phyloP scores from a whole-genome alignment of 2,329 filamentous ascomycete species.

The Falciphora oryzae region DNA sequence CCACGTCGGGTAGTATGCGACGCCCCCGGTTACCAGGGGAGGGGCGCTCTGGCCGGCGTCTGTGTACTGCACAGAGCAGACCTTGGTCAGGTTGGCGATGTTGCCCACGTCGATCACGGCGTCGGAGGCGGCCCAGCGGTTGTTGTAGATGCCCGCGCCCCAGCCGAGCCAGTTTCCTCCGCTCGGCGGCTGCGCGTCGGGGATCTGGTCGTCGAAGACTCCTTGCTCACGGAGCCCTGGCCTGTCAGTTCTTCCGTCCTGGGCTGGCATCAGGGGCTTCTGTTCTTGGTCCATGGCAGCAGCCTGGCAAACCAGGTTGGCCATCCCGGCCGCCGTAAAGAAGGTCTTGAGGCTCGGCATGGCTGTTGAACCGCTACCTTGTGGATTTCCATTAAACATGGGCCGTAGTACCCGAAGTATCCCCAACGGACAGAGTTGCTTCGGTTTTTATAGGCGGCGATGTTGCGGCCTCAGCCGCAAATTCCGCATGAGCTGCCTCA shows the following conservation, averaged over 20 bases:
- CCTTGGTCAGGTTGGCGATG: slow-evolving; percentile 8
- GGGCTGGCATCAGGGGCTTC: neutral
- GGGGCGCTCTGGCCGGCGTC: slow-evolving; percentile 16
- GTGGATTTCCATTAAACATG: too few relatives aligned
- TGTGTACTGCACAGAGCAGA: slow-evolving; percentile 14
- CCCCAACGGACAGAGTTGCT: too few relatives aligned
- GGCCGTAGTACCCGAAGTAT: too few relatives aligned
- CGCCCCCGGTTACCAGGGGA: slow-evolving; percentile 13
- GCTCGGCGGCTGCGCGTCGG: neutral
- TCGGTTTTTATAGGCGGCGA: too few relatives aligned
- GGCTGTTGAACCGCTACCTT: too few relatives aligned
- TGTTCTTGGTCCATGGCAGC: neutral
- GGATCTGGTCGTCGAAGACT: slow-evolving; percentile 1
- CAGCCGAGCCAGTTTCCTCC: slow-evolving; percentile 16
- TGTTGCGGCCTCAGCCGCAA: neutral
- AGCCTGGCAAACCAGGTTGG: neutral
- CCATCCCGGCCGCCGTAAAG: neutral
- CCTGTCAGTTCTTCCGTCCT: neutral
- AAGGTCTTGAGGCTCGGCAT: slow-evolving; percentile 4
- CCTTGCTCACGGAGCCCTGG: neutral
- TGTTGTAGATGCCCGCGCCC: slow-evolving; percentile 17
- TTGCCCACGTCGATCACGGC: slow-evolving; percentile 12
- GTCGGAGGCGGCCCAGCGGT: slow-evolving; percentile 16
- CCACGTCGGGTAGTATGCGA: slow-evolving; percentile 27
- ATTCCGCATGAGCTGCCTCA: neutral